phyloP scores from a whole-genome alignment of 495 filamentous ascomycete species.

The Cenococcum geophilum region DNA sequence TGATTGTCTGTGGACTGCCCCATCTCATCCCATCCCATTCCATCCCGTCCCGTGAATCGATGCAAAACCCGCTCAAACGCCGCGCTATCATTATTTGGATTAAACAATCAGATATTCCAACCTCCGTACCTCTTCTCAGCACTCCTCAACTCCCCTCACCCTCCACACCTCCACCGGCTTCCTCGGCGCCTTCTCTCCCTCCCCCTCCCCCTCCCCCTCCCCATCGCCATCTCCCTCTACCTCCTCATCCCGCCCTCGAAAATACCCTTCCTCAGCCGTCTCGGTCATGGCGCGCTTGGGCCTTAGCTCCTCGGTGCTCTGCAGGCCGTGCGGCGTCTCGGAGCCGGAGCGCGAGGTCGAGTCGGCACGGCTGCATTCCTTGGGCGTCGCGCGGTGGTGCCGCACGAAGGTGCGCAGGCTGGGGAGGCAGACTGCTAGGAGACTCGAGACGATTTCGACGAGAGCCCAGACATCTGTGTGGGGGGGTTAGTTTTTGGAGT shows the following conservation, averaged over 20 bases:
- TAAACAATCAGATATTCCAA: not conserved
- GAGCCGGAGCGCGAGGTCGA: not conserved
- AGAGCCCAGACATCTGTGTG: constrained; percentile 34
- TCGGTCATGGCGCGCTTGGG: not conserved
- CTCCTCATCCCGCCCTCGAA: not conserved
- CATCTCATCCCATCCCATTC: too few relatives aligned
- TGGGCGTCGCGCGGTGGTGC: not conserved
- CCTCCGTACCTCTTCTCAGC: not conserved
- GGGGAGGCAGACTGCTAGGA: constrained; percentile 25
- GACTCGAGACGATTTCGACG: constrained; percentile 36
- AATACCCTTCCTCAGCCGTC: constrained; percentile 5
- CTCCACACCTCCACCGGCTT: not conserved
- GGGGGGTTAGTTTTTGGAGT: too few relatives aligned
- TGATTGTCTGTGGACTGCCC: too few relatives aligned
- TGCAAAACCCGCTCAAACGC: too few relatives aligned
- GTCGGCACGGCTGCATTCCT: not conserved
- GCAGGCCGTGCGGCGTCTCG: not conserved
- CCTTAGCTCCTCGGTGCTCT: not conserved
- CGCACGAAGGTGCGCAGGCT: constrained; percentile 12
- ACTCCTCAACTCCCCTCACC: not conserved
- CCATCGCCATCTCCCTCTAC: not conserved
- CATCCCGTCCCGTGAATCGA: too few relatives aligned
- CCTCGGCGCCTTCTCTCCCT: not conserved
- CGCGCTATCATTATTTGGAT: not conserved
- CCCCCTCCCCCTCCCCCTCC: not conserved